A percentile compares a stretch with the other conserved stretches of the same genome.
phyloP scores from a whole-genome alignment of 169 alveolate genomes.

The Plasmodium gaboni region DNA sequence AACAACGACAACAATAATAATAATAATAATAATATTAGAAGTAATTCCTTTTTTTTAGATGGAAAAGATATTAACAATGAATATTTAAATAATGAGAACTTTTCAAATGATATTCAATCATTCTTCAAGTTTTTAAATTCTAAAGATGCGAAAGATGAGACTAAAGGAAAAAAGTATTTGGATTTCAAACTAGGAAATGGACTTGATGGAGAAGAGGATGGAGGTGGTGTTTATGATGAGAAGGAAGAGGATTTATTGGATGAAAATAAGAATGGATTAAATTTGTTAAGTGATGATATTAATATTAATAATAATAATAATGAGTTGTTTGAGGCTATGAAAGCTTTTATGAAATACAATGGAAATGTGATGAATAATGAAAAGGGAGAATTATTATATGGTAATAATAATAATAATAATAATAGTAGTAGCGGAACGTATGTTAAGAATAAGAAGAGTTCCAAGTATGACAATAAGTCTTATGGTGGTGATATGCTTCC shows the following conservation, averaged over 20 bases:
- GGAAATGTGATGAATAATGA: slow-evolving; percentile 3
- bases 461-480: background rate
- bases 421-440: background rate
- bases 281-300: background rate
- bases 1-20: too few relatives aligned
- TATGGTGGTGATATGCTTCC: background rate
- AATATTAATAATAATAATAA: background rate
- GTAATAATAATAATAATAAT: slow-evolving; percentile 12
- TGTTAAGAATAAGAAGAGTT: background rate
- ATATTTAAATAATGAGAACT: background rate
- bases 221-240: background rate
- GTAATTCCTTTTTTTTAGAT: slow-evolving; percentile 6
- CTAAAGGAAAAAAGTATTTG: slow-evolving; percentile 1
- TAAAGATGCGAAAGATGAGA: background rate
- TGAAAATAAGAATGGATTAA: background rate
- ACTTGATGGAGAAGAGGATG: background rate
- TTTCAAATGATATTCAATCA: background rate
- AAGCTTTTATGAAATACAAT: background rate
- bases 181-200: background rate
- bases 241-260: background rate
- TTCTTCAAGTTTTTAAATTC: background rate
- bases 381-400: background rate
- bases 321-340: background rate
- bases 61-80: slow-evolving; percentile 3
- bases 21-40: background rate